Base-by-base conservation (phyloP, 2,329 filamentous ascomycete species). In the Penicillium sp. region DNA sequence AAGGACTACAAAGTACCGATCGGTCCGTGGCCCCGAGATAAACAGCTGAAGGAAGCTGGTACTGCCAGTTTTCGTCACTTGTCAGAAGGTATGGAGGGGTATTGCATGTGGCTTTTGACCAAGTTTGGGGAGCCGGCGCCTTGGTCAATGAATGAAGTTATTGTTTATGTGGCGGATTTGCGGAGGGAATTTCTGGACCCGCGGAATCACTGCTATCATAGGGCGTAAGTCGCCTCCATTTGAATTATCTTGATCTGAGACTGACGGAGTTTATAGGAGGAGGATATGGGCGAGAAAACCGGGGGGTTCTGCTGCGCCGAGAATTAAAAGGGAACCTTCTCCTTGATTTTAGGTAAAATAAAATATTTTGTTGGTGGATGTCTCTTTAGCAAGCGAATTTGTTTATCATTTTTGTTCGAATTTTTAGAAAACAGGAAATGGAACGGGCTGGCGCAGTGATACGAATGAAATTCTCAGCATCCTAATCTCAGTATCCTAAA, bases 21-120 rank as follows among this genome's bases (percentile, higher is more conserved):
- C 27, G 69, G 69, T 2, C 47, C 61, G 1, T 72, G 69, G 70
- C 63, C 65, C 4, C 65, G 60, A 44, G 67, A 71, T 50, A 51
- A 55, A 21, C 52, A 47, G 19, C 55, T 70, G 27, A 68, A 70
- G 46, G 58, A 68, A 49, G 64, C 84, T 1, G 82, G 82, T 4
- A 44, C 53, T 10, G 76, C 56, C 48, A 53, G 53, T 33, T 55
- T 35, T 24, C 35, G 52, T 19, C 62, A 67, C 11, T 66, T 64
- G 65, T 56, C 46, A 9, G 43, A 55, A 39, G 65, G 64, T 2
- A 51, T 67, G 37, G 64, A 67, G 29, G 65, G 65, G 5, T 66
- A 57, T 48, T 59, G 55, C 1, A 62, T 67, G 62, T 65, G 58
- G 49, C 53, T 67, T 19, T 50, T 67, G 45, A 66, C 58, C 5